Base-by-base conservation (phyloP, 1,139 yeast species). In the Taphrina betulina region DNA sequence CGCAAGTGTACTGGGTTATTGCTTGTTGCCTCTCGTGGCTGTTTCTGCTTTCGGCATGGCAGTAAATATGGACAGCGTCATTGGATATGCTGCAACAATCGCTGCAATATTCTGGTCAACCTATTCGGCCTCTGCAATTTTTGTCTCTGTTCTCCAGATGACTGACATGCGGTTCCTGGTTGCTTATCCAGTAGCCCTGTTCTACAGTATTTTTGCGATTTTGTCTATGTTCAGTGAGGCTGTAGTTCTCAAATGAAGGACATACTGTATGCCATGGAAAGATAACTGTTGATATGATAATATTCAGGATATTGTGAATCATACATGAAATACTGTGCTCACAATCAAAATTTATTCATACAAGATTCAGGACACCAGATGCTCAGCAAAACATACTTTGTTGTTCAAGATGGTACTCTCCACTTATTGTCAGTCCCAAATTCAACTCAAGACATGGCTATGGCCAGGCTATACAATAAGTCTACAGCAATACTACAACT, bases 1-100 rank as follows among this genome's bases (percentile, higher is more conserved):
- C 0, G 95, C 96, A 7, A 85, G 95, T 5, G 95, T 92, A 10
- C 76, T 92, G 58, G 99, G 99, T 1, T 92, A 92, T 72, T 90
- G 97, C 67, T 75, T 94, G 65, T 74, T 92, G 59, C 99, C 99
- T 1, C 75, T 94, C 61, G 96, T 92, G 26, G 77, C 85, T 54
- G 76, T 88, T 37, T 81, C 95, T 64, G 84, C 83, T 0, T 64
- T 84, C 31, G 95, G 95, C 1, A 85, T 90, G 4, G 76, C 85
- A 53, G 64, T 79, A 12, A 76, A 82, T 4, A 75, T 89, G 67
- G 90, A 89, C 63, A 63, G 58, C 28, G 62, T 61, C 4, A 10
- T 82, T 33, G 98, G 98, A 1, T 90, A 89, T 68, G 61, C 78
- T 1, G 66, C 85, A 53, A 82, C 95, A 58, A 75, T 79, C 0